Evolutionary conservation across 495 filamentous ascomycete genomes (phyloP).

Genomic region (Astrocystis sublimbata): DNA sequence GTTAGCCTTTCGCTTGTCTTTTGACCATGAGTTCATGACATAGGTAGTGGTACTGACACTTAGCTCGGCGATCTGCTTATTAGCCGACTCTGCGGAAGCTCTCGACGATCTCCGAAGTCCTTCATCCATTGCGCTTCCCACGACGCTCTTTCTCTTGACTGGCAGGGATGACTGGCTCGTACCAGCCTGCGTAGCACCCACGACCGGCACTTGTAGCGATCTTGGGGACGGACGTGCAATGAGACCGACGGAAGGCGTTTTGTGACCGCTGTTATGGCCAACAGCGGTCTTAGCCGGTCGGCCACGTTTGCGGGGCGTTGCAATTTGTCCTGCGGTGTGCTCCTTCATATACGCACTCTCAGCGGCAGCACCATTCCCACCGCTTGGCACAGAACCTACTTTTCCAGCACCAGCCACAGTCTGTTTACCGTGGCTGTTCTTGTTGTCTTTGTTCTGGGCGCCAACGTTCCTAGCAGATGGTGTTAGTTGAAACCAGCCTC

Average conservation of each 20-base stretch:
- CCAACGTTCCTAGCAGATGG: not conserved
- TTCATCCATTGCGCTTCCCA: not conserved
- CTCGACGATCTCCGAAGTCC: conserved; percentile 6
- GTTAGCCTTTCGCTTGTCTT: not conserved
- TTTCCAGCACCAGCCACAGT: not conserved
- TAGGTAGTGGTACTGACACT: conserved; percentile 1
- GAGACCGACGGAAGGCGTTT: too few relatives aligned
- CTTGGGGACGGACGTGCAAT: too few relatives aligned
- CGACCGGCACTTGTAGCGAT: too few relatives aligned
- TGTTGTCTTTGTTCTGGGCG: not conserved
- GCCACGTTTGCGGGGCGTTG: conserved; percentile 1
- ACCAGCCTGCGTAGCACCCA: too few relatives aligned
- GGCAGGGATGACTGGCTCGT: too few relatives aligned
- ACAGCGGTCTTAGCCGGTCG: conserved; percentile 1
- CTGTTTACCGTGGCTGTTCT: not conserved
- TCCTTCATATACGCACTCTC: not conserved
- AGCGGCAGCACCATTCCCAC: not conserved
- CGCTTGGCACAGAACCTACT: too few relatives aligned
- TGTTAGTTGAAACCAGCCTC: not conserved
- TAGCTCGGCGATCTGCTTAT: not conserved
- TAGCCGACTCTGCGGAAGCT: conserved; percentile 1
- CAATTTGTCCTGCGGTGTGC: not conserved
- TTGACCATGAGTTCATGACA: not conserved
- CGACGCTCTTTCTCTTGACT: conserved; percentile 9
- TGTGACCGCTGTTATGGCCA: not conserved